These are phyloP conservation scores for Aspergillus sp. DNA, from an alignment of 2,329 filamentous ascomycete genomes.

Conservation along the genomic window DNA sequence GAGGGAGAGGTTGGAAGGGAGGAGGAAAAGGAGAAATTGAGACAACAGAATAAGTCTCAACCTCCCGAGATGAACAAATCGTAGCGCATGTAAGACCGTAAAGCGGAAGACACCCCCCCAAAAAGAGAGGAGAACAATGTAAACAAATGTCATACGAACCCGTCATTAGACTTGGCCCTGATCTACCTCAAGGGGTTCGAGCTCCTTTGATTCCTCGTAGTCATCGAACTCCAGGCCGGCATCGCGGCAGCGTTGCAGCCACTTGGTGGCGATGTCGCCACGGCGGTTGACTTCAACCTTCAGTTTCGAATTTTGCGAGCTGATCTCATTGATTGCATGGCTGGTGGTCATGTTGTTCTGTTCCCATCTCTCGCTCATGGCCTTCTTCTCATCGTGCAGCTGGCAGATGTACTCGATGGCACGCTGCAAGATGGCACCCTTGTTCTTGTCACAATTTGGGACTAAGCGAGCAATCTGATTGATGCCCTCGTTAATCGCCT, in stretches of 20 bases:
- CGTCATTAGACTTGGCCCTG: constrained; percentile 23
- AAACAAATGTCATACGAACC: constrained; percentile 2
- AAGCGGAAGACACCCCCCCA: constrained; percentile 7
- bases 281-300: constrained; percentile 86
- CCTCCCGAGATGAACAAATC: constrained; percentile 24
- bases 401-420: constrained; percentile 93
- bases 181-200: constrained; percentile 38
- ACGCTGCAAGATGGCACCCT: constrained; percentile 90
- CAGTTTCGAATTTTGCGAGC: constrained; percentile 90
- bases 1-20: constrained; percentile 6
- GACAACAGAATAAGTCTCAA: constrained; percentile 11
- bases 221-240: constrained; percentile 51
- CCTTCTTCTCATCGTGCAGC: constrained; percentile 54
- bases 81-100: constrained; percentile 25
- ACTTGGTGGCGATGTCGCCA: constrained; percentile 65
- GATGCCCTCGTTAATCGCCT: constrained; percentile 98
- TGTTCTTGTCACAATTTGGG: constrained; percentile 97
- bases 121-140: constrained; percentile 2
- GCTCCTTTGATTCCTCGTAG: constrained; percentile 45
- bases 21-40: not conserved
- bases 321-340: constrained; percentile 72
- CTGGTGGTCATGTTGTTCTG: constrained; percentile 45
- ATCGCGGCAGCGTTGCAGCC: constrained; percentile 48
- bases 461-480: constrained; percentile 98
- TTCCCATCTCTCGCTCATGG: constrained; percentile 43